Evolutionary conservation across 148 eudicot genomes (phyloP).

Genomic region (Fagopyrum tataricum): DNA sequence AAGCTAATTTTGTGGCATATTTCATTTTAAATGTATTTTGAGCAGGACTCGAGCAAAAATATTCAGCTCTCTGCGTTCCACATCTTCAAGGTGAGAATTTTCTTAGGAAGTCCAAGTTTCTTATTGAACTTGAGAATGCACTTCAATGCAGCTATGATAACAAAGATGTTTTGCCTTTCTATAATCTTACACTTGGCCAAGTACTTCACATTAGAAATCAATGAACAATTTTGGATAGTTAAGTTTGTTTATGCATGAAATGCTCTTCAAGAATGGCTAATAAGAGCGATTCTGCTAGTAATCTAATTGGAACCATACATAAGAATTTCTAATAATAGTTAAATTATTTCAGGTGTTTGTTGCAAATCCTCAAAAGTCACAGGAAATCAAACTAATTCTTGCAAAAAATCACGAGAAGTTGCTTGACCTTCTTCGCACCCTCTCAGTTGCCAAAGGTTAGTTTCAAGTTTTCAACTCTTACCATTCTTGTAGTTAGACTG

Average conservation of each 20-base stretch:
- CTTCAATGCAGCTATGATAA: too few species aligned
- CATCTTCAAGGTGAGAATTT: conserved; percentile 73
- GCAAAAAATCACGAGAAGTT: conserved; percentile 75
- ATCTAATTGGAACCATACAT: neutral
- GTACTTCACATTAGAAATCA: too few species aligned
- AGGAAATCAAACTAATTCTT: conserved; percentile 79
- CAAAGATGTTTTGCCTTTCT: too few species aligned
- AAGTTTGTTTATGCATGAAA: too few species aligned
- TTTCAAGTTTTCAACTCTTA: too few species aligned
- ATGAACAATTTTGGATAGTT: too few species aligned
- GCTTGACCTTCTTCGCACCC: conserved; percentile 63
- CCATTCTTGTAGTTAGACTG: too few species aligned
- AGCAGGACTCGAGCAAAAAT: conserved; percentile 95
- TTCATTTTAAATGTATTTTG: conserved; percentile 7
- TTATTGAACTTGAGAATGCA: too few species aligned
- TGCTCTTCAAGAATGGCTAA: too few species aligned
- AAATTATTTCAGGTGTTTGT: conserved; percentile 64
- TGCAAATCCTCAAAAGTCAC: conserved; percentile 94
- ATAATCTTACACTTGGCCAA: too few species aligned
- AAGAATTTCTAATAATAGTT: neutral
- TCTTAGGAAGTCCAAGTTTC: neutral
- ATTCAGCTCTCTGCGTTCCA: conserved; percentile 96
- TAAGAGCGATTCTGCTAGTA: too few species aligned
- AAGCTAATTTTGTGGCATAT: neutral
- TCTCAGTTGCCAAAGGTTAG: conserved; percentile 66